Conservation (phyloP, 2,329 filamentous ascomycete genomes). For the Rhynchosporium graminicola region DNA sequence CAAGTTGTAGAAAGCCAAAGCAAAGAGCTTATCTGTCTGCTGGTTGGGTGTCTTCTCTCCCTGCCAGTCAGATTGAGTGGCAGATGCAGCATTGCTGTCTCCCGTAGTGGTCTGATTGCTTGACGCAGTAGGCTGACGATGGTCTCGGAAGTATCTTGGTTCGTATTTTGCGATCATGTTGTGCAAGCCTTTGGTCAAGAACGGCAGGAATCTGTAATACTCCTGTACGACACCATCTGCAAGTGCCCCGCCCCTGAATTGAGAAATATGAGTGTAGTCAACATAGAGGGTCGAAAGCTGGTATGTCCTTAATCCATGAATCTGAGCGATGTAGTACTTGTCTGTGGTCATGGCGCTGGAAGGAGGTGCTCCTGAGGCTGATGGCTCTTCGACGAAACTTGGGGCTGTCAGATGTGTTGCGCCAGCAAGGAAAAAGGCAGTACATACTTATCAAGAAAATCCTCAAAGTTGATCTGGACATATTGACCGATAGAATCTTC, state of each 20-base stretch:
- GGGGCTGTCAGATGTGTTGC: constrained; percentile 24
- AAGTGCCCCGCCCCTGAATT: constrained; percentile 75
- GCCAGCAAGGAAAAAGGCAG: constrained; percentile 33
- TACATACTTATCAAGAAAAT: constrained; percentile 73
- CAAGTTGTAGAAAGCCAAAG: constrained; percentile 74
- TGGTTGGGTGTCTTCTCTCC: constrained; percentile 82
- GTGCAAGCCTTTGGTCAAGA: constrained; percentile 83
- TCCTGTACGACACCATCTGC: constrained; percentile 84
- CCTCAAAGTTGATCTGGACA: constrained; percentile 75
- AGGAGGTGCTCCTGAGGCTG: constrained; percentile 60
- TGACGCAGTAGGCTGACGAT: constrained; percentile 79
- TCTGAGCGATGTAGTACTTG: constrained; percentile 83
- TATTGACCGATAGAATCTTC: constrained; percentile 75
- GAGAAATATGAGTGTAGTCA: constrained; percentile 80
- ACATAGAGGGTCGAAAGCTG: constrained; percentile 84
- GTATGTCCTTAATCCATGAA: constrained; percentile 73
- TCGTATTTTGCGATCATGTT: constrained; percentile 94
- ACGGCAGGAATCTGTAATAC: constrained; percentile 94
- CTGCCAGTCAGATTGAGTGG: constrained; percentile 61
- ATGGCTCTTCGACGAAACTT: constrained; percentile 68
- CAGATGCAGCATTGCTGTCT: constrained; percentile 61
- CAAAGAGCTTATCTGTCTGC: constrained; percentile 95
- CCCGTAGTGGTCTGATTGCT: constrained; percentile 71
- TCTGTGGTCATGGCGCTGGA: constrained; percentile 74
- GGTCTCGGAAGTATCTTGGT: constrained; percentile 88